Percentiles rank a stretch among this genome's conserved stretches.
These are phyloP conservation scores for Cladorrhinum samala DNA, from an alignment of 495 filamentous ascomycete species.

Conservation along the genomic window DNA sequence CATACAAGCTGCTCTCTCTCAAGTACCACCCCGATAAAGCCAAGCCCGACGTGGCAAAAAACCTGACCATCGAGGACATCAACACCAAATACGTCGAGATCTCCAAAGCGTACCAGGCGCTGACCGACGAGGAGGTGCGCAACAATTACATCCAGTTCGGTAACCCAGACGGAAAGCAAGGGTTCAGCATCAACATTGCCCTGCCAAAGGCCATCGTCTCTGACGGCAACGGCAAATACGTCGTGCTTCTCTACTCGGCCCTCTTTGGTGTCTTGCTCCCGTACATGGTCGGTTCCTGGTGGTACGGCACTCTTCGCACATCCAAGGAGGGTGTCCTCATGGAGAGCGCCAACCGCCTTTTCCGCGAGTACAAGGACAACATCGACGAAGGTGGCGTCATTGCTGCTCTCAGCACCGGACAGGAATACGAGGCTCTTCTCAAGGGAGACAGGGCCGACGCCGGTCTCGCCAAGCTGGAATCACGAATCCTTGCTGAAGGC, in stretches of 20 bases:
- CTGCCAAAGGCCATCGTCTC: slow-evolving; percentile 88
- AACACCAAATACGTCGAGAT: slow-evolving; percentile 89
- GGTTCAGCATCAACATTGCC: slow-evolving; percentile 95
- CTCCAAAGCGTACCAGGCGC: slow-evolving; percentile 92
- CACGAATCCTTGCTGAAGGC: slow-evolving; percentile 59
- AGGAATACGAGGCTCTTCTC: slow-evolving; percentile 64
- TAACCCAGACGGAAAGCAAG: slow-evolving; percentile 96
- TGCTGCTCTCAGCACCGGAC: slow-evolving; percentile 70
- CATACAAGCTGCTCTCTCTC: slow-evolving; percentile 78
- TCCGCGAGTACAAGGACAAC: slow-evolving; percentile 81
- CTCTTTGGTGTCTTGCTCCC: slow-evolving; percentile 85
- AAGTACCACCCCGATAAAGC: slow-evolving; percentile 92
- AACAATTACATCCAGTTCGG: slow-evolving; percentile 96
- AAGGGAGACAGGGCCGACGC: slow-evolving; percentile 67
- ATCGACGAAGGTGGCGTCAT: slow-evolving; percentile 76
- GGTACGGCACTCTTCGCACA: slow-evolving; percentile 89
- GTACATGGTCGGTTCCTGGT: slow-evolving; percentile 94
- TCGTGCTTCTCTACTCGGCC: slow-evolving; percentile 79
- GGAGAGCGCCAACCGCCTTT: slow-evolving; percentile 86
- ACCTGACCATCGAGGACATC: slow-evolving; percentile 79
- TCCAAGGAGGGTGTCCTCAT: slow-evolving; percentile 89
- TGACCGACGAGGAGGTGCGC: slow-evolving; percentile 93
- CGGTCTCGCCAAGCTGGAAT: slow-evolving; percentile 74
- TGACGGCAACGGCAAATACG: slow-evolving; percentile 92
- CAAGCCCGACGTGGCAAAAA: slow-evolving; percentile 70